These are phyloP conservation scores for Hyparrhenia diplandra DNA, from an alignment of 176 grass and related monocot genomes.

Conservation along the genomic window DNA sequence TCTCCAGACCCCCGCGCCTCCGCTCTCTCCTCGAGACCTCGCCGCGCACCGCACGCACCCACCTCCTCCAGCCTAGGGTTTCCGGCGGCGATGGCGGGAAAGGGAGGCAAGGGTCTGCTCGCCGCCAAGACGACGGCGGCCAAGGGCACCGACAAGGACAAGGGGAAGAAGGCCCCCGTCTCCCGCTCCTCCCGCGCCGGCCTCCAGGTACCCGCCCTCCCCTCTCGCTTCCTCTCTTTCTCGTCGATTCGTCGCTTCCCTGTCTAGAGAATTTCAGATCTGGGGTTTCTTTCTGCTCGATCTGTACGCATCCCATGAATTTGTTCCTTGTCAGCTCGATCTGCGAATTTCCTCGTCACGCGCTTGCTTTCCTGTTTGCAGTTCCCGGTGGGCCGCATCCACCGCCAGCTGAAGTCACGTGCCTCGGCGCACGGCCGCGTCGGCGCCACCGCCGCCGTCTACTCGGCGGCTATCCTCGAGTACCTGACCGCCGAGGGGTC, in stretches of 20 bases:
- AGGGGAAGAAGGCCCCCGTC: constrained; percentile 74
- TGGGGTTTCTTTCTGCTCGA: too few species aligned
- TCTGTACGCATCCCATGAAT: too few species aligned
- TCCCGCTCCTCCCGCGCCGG: constrained; percentile 67
- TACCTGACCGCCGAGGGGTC: constrained; percentile 69
- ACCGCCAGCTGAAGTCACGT: constrained; percentile 67
- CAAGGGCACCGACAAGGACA: constrained; percentile 52
- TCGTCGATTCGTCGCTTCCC: too few species aligned
- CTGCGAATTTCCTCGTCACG: too few species aligned
- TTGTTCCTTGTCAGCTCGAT: too few species aligned
- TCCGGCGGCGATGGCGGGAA: constrained; percentile 49
- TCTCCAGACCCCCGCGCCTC: not conserved
- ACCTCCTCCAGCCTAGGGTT: not conserved
- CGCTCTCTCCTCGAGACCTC: not conserved
- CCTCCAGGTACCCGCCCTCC: constrained; percentile 31
- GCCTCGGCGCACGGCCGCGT: constrained; percentile 62
- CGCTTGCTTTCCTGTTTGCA: not conserved
- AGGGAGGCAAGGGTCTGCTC: constrained; percentile 77
- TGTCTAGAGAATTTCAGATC: too few species aligned
- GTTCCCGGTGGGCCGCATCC: constrained; percentile 64
- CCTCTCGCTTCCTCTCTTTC: too few species aligned
- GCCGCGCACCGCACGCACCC: not conserved
- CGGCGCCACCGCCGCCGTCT: constrained; percentile 68
- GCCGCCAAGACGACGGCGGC: constrained; percentile 62
- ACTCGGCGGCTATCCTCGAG: constrained; percentile 71